Conservation (phyloP, 164 flowering plant genomes). For the Paratinospora sagittata region DNA sequence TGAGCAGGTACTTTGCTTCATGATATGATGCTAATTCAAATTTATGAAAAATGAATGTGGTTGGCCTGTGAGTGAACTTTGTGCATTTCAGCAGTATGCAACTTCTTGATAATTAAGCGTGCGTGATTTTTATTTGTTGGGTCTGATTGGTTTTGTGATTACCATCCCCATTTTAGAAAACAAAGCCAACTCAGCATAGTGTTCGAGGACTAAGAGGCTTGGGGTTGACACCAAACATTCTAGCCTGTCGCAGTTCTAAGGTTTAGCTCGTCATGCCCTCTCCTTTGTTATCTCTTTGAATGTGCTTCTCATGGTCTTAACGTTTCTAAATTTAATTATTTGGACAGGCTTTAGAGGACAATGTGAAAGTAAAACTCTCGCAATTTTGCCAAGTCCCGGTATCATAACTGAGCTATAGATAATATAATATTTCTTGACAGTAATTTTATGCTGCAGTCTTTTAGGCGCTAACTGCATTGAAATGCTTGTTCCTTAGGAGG, state of each 20-base stretch:
- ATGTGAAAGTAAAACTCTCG: constrained; percentile 75
- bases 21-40: not conserved
- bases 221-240: constrained; percentile 72
- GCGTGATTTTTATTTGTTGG: not conserved
- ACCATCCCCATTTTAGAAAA: constrained; percentile 45
- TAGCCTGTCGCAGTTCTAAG: constrained; percentile 83
- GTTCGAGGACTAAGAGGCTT: constrained; percentile 75
- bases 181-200: constrained; percentile 97
- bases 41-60: not conserved
- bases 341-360: constrained; percentile 67
- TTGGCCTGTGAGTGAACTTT: not conserved
- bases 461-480: not conserved
- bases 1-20: constrained; percentile 55
- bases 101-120: not conserved
- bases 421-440: not conserved
- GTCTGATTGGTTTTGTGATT: not conserved
- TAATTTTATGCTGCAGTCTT: not conserved
- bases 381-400: constrained; percentile 95
- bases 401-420: constrained; percentile 15
- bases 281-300: not conserved
- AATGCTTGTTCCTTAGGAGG: constrained; percentile 36
- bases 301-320: not conserved
- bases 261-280: constrained; percentile 31
- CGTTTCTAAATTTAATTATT: constrained; percentile 8
- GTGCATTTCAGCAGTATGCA: constrained; percentile 1